Evolutionary conservation across 2,329 filamentous ascomycete genomes (phyloP), one percentile per base, ranked within the genome.

Genomic region (Phoma sp.): DNA sequence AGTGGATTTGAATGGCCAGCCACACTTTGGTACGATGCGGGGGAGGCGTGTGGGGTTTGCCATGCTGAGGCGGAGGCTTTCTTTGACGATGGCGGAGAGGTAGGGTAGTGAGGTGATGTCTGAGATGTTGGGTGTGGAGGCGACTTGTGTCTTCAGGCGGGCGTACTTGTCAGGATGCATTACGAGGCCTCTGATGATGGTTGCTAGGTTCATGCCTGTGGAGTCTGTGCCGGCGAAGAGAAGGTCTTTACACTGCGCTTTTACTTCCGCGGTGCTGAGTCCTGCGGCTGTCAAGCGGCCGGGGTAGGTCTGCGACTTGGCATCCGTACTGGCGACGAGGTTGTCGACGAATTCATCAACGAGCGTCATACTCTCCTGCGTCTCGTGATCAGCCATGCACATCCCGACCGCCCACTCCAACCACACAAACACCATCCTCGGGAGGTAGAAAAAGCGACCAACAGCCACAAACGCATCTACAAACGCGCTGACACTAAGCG

Each of bases 381-480:
- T 73, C 7, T 71, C 65, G 7, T 67, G 58, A 26, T 74, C 73
- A 4, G 71, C 62, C 3, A 70, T 69, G 33, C 73, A 69, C 52
- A 76, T 76, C 9, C 69, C 62, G 1, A 73, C 53, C 14, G 61
- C 58, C 54, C 73, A 75, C 30, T 80, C 77, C 18, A 79, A 57
- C 12, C 73, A 64, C 11, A 70, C 51, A 52, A 82, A 81, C 3
- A 74, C 60, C 37, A 57, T 67, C 20, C 73, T 77, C 1, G 80
- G 80, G 1, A 85, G 64, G 58, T 83, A 83, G 64, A 82, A 84
- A 62, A 84, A 83, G 3, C 81, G 73, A 0, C 82, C 81, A 6
- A 84, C 78, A 4, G 78, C 81, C 2, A 85, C 82, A 59, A 83
- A 82, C 2, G 78, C 75, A 63, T 85, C 80, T 11, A 86, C 82